A percentile compares a stretch with the other conserved stretches of the same genome.
These are phyloP conservation scores for Stachybotrys echinatus DNA, from an alignment of 2,329 filamentous ascomycete species.

Conservation along the genomic window DNA sequence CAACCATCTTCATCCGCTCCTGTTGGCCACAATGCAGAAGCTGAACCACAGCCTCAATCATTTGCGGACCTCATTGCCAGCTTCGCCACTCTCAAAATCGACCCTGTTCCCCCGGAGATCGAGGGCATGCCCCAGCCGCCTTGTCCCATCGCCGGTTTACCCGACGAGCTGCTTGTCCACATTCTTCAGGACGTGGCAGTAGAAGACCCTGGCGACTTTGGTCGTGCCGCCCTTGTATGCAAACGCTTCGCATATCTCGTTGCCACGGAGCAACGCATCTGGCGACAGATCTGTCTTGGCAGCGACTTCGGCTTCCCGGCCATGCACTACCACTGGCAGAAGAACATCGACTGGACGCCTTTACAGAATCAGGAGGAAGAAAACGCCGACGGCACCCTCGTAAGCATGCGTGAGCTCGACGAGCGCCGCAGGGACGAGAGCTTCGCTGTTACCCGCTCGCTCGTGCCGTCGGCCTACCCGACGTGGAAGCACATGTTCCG, in stretches of 20 bases:
- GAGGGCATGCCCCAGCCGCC: constrained; percentile 68
- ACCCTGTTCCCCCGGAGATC: constrained; percentile 59
- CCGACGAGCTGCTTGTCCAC: constrained; percentile 79
- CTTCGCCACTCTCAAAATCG: constrained; percentile 68
- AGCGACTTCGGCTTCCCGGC: constrained; percentile 69
- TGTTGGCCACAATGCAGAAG: constrained; percentile 23
- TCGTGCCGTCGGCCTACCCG: constrained; percentile 40
- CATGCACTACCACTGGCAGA: constrained; percentile 78
- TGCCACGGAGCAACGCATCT: constrained; percentile 77
- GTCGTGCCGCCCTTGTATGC: constrained; percentile 73
- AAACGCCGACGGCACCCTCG: constrained; percentile 21
- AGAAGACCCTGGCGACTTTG: constrained; percentile 70
- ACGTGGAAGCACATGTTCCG: constrained; percentile 71
- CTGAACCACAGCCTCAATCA: constrained; percentile 39
- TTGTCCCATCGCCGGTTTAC: constrained; percentile 74
- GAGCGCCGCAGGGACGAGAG: constrained; percentile 25
- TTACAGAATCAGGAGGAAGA: constrained; percentile 27
- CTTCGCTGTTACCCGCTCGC: constrained; percentile 30
- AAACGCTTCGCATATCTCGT: constrained; percentile 83
- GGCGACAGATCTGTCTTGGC: constrained; percentile 71
- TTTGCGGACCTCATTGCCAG: constrained; percentile 67
- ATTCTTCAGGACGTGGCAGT: constrained; percentile 70
- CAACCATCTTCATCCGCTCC: constrained; percentile 11
- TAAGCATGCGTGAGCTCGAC: constrained; percentile 31
- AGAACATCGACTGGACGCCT: constrained; percentile 52